phyloP scores from a whole-genome alignment of 2,329 filamentous ascomycete species.

The Tolypocladium tropicale region DNA sequence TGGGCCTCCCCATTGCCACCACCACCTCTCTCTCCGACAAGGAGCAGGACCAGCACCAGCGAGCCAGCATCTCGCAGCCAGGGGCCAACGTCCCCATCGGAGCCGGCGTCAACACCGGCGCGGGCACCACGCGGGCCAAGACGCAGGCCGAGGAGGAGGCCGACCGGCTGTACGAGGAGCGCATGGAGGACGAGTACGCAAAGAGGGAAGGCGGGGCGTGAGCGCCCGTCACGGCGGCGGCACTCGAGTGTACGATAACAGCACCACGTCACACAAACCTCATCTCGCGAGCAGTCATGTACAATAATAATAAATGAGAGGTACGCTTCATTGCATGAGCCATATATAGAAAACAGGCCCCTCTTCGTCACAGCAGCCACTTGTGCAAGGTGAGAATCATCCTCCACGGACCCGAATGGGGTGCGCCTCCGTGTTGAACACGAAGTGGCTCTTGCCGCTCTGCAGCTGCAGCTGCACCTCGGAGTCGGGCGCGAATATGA shows the following conservation, averaged over 20 bases:
- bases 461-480: slow-evolving; percentile 42
- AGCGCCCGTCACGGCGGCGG: background rate
- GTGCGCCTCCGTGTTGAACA: slow-evolving; percentile 41
- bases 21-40: background rate
- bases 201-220: slow-evolving; percentile 38
- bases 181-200: slow-evolving; percentile 46
- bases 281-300: background rate
- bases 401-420: slow-evolving; percentile 20
- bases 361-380: too few species aligned
- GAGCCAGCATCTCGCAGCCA: background rate
- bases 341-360: background rate
- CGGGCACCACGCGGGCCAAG: slow-evolving; percentile 34
- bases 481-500: slow-evolving; percentile 57
- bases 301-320: background rate
- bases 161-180: slow-evolving; percentile 38
- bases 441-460: slow-evolving; percentile 33
- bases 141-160: slow-evolving; percentile 39
- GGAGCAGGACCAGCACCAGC: background rate
- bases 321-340: background rate
- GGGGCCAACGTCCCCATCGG: slow-evolving; percentile 14
- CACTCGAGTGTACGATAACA: background rate
- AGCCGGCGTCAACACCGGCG: slow-evolving; percentile 39
- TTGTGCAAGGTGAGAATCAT: background rate
- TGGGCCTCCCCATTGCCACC: background rate
- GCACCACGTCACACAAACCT: background rate